Percentiles rank a stretch among this genome's conserved stretches.
phyloP scores from a whole-genome alignment of 106 monocot genomes.

The Dendrobium catenatum region DNA sequence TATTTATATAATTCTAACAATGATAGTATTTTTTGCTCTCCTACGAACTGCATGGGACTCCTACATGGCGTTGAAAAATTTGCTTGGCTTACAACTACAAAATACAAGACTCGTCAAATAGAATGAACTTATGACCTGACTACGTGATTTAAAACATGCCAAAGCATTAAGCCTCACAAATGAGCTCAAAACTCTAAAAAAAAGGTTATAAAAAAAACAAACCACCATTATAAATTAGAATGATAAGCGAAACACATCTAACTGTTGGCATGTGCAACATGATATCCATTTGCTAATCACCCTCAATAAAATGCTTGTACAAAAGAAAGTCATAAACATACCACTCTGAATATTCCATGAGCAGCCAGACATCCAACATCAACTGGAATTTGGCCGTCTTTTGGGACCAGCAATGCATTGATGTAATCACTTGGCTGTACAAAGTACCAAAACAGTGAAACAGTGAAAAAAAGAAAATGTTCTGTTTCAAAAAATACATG shows the following conservation, averaged over 20 bases:
- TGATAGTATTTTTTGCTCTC: no score
- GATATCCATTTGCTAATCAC: background rate
- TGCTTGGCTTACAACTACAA: background rate
- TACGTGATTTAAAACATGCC: background rate
- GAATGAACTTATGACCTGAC: background rate
- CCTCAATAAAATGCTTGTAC: background rate
- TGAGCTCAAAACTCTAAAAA: background rate
- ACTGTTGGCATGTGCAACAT: background rate
- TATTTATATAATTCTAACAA: no score
- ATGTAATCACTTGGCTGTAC: conserved; percentile 70
- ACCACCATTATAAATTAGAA: background rate
- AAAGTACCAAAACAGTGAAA: background rate
- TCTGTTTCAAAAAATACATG: background rate
- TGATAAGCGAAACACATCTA: background rate
- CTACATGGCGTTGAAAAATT: background rate
- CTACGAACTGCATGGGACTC: background rate
- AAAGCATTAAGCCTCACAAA: background rate
- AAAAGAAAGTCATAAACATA: conserved; percentile 20
- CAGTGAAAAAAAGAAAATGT: background rate
- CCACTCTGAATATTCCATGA: conserved; percentile 79
- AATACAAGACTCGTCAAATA: background rate
- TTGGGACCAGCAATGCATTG: conserved; percentile 81
- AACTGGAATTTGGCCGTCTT: conserved; percentile 51
- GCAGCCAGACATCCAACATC: conserved; percentile 49
- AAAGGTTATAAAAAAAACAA: background rate